Evolutionary conservation across 2,329 filamentous ascomycete species (phyloP).

Genomic region (Tolypocladium ophioglossoides): DNA sequence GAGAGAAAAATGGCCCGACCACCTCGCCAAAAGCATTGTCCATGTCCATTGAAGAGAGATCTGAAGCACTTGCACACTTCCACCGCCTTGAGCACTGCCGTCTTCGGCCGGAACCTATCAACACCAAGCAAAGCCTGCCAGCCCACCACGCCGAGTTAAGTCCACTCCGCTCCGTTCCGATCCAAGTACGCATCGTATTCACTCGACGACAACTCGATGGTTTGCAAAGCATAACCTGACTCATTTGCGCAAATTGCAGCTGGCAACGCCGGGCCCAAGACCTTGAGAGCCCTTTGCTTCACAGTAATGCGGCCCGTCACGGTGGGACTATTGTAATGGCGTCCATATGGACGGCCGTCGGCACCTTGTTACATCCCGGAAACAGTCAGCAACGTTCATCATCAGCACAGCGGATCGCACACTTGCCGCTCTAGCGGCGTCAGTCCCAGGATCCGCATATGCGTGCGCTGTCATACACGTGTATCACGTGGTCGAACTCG

Average conservation of each 20-base stretch:
- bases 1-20: not conserved
- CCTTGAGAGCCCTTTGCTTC: not conserved
- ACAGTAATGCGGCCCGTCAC: not conserved
- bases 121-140: not conserved
- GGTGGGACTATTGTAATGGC: not conserved
- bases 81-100: not conserved
- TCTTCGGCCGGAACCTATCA: not conserved
- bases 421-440: slow-evolving; percentile 54
- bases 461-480: slow-evolving; percentile 64
- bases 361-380: slow-evolving; percentile 1
- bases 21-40: not conserved
- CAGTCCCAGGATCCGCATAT: slow-evolving; percentile 72
- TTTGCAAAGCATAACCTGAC: not conserved
- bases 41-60: too few relatives aligned
- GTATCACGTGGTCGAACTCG: too few relatives aligned
- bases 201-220: not conserved
- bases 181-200: not conserved
- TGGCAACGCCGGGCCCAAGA: not conserved
- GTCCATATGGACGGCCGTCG: too few relatives aligned
- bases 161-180: not conserved
- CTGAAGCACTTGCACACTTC: not conserved
- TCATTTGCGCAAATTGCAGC: not conserved
- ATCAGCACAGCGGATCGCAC: not conserved
- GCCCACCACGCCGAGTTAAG: not conserved
- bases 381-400: not conserved